Evolutionary conservation across 2,329 filamentous ascomycete species (phyloP).

Genomic region (Phaeoacremonium minimum): DNA sequence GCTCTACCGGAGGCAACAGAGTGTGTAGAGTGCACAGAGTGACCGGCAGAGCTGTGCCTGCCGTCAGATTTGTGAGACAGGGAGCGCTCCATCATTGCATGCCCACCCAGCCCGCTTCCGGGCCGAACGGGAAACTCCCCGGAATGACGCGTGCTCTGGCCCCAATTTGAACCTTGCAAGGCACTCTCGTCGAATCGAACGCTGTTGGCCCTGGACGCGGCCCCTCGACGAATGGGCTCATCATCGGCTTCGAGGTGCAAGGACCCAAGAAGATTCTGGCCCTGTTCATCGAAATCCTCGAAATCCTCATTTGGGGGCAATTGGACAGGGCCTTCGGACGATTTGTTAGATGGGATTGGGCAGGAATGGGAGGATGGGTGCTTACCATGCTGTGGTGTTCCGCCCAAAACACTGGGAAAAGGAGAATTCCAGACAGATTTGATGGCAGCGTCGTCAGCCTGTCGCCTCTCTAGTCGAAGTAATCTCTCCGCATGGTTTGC

Average conservation of each 20-base stretch:
- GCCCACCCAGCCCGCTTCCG: constrained; percentile 72
- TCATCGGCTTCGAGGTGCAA: constrained; percentile 86
- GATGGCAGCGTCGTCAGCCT: constrained; percentile 62
- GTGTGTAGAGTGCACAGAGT: constrained; percentile 63
- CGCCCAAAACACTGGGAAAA: constrained; percentile 79
- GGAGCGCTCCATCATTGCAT: constrained; percentile 83
- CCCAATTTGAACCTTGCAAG: constrained; percentile 81
- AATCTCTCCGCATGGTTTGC: constrained; percentile 59
- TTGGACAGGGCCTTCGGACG: constrained; percentile 64
- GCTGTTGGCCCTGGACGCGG: constrained; percentile 89
- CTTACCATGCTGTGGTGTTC: constrained; percentile 83
- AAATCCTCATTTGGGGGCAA: constrained; percentile 82
- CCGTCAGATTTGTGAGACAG: constrained; percentile 95
- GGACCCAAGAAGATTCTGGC: constrained; percentile 72
- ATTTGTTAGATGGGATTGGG: neutral
- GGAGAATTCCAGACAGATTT: constrained; percentile 94
- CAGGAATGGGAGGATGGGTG: neutral
- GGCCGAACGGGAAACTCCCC: constrained; percentile 78
- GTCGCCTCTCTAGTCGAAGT: constrained; percentile 58
- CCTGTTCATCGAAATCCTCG: constrained; percentile 84
- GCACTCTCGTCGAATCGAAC: constrained; percentile 97
- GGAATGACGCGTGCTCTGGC: constrained; percentile 74
- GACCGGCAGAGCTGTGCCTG: constrained; percentile 86
- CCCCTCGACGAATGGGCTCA: constrained; percentile 77
- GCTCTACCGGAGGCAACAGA: constrained; percentile 76